Base-by-base conservation (phyloP, 2,329 filamentous ascomycete species). In the Pseudogymnoascus sp. region DNA sequence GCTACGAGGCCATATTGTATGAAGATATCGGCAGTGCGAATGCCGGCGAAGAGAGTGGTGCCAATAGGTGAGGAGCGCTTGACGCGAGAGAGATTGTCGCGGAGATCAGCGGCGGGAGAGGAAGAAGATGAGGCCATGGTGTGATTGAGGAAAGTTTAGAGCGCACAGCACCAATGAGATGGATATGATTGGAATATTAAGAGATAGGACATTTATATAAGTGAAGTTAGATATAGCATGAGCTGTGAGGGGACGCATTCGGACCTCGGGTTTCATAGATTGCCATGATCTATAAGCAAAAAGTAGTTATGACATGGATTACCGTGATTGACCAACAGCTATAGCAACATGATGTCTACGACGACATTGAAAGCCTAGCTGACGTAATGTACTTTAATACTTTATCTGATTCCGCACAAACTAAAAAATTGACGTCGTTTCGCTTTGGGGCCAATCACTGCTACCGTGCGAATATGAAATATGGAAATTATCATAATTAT, bases 1-100 rank as follows among this genome's bases (percentile, higher is more conserved):
- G 75, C 73, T n/a, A 82, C 76, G 65, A 82, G 78, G 37, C 72
- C 73, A 71, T 81, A 82, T 71, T 83, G 80, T 3, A 82, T 68
- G 63, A 77, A 71, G 1, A 77, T 74, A 65, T 82, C 79, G 25
- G 79, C 71, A 16, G 76, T 71, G 66, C 83, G 79, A 8, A 79
- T 71, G 63, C 78, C 74, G 66, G 79, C 72, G 71, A 82, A 82
- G 64, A 73, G 40, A 3, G 72, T 66, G 59, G 70, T 75, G 34
- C 79, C 78, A 5, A 73, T 46, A 6, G 74, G 74, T 5, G 75
- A 76, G 9, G 75, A 38, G 3, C 62, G 21, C 36, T 66, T 65
- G 9, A 56, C 31, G 9, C 46, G 46, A 3, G 46, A 56, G 25
- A 56, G n/a, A 9, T 56, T 34, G n/a, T 56, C 46, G 46, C n/a